phyloP scores from a whole-genome alignment of 441 rosid genomes.

The Syzygium syzygioides region DNA sequence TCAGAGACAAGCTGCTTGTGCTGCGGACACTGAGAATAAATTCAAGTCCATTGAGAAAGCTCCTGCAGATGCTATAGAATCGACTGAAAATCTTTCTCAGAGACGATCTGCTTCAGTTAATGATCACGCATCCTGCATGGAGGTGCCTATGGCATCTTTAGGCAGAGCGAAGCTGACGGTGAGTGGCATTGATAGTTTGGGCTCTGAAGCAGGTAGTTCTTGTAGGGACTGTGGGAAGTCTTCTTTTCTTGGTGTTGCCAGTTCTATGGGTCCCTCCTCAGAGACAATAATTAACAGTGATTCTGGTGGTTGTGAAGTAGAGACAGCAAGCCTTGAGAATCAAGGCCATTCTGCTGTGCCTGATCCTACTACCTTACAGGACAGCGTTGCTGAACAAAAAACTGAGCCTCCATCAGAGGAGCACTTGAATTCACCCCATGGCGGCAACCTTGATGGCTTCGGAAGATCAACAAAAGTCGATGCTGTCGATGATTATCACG shows the following conservation, averaged over 20 bases:
- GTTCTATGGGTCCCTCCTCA: neutral
- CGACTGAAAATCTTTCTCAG: neutral
- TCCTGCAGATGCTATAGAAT: neutral
- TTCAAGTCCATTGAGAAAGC: neutral
- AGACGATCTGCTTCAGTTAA: constrained; percentile 2
- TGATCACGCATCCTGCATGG: constrained; percentile 6
- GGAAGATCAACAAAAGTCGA: neutral
- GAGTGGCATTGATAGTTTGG: neutral
- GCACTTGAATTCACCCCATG: neutral
- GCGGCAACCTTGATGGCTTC: neutral
- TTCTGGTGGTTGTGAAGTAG: neutral
- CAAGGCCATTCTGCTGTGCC: neutral
- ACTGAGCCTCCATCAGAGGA: neutral
- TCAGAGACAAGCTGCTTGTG: neutral
- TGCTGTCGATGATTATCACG: constrained; percentile 5
- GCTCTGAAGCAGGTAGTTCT: neutral
- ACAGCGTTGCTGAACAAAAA: constrained; percentile 4
- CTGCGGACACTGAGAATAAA: neutral
- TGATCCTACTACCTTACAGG: constrained; percentile 1
- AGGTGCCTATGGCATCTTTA: constrained; percentile 12
- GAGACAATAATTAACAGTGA: neutral
- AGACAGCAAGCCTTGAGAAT: neutral
- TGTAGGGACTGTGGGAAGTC: constrained; percentile 6
- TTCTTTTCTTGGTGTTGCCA: neutral
- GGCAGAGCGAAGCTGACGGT: neutral